Evolutionary conservation across 305 asterid species (phyloP).

Genomic region (Fraxinus sp.): DNA sequence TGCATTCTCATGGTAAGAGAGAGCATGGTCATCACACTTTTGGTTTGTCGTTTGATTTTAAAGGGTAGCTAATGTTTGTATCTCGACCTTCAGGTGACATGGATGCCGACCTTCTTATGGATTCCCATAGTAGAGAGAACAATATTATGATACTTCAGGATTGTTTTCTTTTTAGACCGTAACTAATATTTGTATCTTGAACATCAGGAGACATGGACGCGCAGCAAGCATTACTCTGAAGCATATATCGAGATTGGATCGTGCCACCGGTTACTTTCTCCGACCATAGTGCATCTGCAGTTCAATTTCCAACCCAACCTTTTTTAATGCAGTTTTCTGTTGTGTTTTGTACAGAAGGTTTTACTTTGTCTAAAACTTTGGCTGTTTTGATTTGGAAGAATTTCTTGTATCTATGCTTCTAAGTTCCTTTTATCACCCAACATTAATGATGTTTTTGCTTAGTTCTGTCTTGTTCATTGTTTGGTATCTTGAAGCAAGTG

Average conservation of each 20-base stretch:
- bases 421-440: neutral
- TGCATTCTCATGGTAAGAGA: neutral
- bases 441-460: neutral
- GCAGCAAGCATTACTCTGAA: neutral
- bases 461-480: neutral
- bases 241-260: neutral
- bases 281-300: neutral
- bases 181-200: neutral
- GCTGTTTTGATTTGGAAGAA: neutral
- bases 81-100: constrained; percentile 34
- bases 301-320: neutral
- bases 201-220: constrained; percentile 27
- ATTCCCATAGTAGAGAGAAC: neutral
- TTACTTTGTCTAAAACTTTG: neutral
- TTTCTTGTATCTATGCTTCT: neutral
- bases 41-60: neutral
- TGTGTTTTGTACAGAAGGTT: neutral
- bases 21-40: neutral
- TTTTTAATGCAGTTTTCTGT: neutral
- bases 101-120: neutral
- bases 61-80: constrained; percentile 2
- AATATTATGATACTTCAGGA: neutral
- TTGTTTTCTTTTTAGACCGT: neutral
- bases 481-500: neutral
- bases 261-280: neutral